Percentiles rank a stretch among this genome's conserved stretches.
Evolutionary conservation across 257 asterid genomes (phyloP).

Genomic region (Oldenlandia corymbosa): DNA sequence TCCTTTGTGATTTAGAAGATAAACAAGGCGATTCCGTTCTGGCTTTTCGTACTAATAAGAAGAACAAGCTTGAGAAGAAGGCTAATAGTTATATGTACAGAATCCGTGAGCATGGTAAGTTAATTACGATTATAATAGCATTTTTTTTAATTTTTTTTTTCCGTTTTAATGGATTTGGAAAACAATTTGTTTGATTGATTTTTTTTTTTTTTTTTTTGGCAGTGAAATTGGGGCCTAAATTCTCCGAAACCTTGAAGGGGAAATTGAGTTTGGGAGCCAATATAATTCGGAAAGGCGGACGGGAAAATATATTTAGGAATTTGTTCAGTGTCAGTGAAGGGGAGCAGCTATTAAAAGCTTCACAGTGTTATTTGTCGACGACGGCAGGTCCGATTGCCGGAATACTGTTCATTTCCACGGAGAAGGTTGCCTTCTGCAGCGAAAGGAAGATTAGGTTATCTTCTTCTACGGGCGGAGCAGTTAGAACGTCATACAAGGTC

Average conservation of each 20-base stretch:
- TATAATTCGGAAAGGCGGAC: slow-evolving; percentile 66
- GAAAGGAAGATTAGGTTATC: slow-evolving; percentile 59
- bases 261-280: slow-evolving; percentile 70
- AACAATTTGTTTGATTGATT: neutral
- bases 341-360: slow-evolving; percentile 62
- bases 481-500: slow-evolving; percentile 73
- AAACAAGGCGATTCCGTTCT: slow-evolving; percentile 15
- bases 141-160: no score
- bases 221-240: slow-evolving; percentile 60
- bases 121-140: neutral
- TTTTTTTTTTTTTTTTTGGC: slow-evolving; percentile 9
- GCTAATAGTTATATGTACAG: slow-evolving; percentile 52
- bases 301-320: slow-evolving; percentile 57
- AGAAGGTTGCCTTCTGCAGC: slow-evolving; percentile 64
- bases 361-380: slow-evolving; percentile 84
- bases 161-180: neutral
- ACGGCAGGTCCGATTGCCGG: slow-evolving; percentile 93
- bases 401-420: slow-evolving; percentile 61
- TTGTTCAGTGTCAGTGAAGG: slow-evolving; percentile 47
- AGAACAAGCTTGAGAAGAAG: slow-evolving; percentile 37
- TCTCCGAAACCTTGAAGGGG: slow-evolving; percentile 79
- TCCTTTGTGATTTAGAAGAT: slow-evolving; percentile 29
- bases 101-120: slow-evolving; percentile 78
- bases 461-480: slow-evolving; percentile 35
- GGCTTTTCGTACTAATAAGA: slow-evolving; percentile 31